Base-by-base conservation (phyloP, 1,284 basidiomycete species). In the Papiliotrema flavescens region DNA sequence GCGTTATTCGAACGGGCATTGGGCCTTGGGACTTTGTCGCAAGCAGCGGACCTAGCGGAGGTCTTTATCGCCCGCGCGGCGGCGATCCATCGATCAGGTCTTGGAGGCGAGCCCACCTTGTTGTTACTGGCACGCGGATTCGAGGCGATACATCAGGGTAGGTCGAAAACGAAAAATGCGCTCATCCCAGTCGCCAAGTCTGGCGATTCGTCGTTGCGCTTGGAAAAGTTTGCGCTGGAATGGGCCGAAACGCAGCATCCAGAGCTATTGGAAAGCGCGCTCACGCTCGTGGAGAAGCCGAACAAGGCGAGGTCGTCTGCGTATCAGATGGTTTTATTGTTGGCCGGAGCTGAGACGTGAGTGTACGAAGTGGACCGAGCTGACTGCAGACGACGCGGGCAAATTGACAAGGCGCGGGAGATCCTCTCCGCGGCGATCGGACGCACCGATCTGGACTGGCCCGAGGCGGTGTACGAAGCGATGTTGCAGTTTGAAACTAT, bases 381-480 rank as follows among this genome's bases (percentile, higher is more conserved):
- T 49, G n/a, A 54, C 49, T 26, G 1, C 55, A 88, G 85, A 52
- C 84, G 83, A 59, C 79, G 83, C 23, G 79, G 81, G 44, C 78
- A 82, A 57, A 77, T 84, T 55, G 80, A 82, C 13, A 77, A 81
- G 48, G 87, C 86, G 1, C 83, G 90, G 35, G 78, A 81, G 23
- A 77, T 84, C 3, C 92, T 88, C 75, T 76, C 78, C 20, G 82
- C 85, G 53, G 79, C 86, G 14, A 82, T 84, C 9, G 67, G 60
- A 50, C 78, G 79, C 43, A 61, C 65, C 5, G 87, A 86, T 69
- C 66, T 95, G 40, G 93, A 97, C 74, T 96, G 92, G 87, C 90
- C 93, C 0, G 92, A 96, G 73, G 87, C 85, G 2, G 79, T 98
- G 5, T 90, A 90, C 83, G 88, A 93, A 55, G 87, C 88, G 0